Base-by-base conservation (phyloP, 2,329 filamentous ascomycete genomes). In the Tolypocladium inflatum region DNA sequence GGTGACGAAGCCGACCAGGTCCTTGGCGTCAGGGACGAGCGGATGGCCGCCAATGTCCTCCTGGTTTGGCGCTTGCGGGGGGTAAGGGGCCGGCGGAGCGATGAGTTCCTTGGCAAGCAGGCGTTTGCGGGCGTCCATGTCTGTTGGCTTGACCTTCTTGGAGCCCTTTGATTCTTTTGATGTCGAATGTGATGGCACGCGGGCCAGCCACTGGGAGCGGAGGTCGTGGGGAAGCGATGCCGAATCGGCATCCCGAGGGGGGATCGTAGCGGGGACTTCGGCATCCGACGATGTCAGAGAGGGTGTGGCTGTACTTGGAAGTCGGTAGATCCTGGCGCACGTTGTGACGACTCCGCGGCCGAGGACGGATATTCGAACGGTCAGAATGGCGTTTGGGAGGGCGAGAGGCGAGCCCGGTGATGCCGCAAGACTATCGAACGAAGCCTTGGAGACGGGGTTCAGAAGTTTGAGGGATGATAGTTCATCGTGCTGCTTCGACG, bases 1-100 rank as follows among this genome's bases (percentile, higher is more conserved):
- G 2, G 91, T 97, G 30, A 97, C 86, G 69, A 96, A 99, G 0
- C 94, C 94, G 55, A 97, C 83, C 15, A 97, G 78, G 69, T 97
- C 89, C 26, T 82, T 78, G 61, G 85, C 85, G 11, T 79, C 78
- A 0, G 93, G 93, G n/a, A 91, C 84, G 0, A 85, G 68, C 0
- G 87, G 87, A 63, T 90, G 84, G 82, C 77, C 76, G 30, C 72
- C 68, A 73, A 80, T 69, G 61, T 73, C 70, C 55, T 64, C 68
- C 57, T 68, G 69, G 60, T 71, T 76, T 15, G 67, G 65, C 4
- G 68, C 64, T 19, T 74, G 74, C 21, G 72, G 71, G 3, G 71
- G 67, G 23, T 69, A 66, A 10, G 63, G 57, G 6, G 48, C 60
- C 23, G 63, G 71, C 9, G 65, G 72, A 38, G 73, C 72, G 9